Base-by-base conservation (phyloP, 2,329 filamentous ascomycete species). In the Cercospora janseana region DNA sequence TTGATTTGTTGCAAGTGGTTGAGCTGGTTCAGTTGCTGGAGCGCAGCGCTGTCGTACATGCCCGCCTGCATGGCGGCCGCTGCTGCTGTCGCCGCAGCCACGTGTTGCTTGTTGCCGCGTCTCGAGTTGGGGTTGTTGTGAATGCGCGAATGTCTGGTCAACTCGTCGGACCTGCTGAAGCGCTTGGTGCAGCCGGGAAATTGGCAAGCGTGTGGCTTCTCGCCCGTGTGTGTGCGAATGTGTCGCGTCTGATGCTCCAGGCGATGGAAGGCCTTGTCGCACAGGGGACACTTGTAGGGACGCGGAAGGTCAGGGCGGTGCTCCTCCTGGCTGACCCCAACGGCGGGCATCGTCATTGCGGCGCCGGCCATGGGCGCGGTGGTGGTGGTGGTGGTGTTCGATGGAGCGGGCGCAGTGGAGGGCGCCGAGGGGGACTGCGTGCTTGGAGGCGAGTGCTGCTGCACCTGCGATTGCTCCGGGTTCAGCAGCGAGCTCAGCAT, bases 81-180 rank as follows among this genome's bases (percentile, higher is more conserved):
- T 3, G 77, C 76, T 7, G 79, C 77, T 10, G 77, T 75, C 9
- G 79, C 77, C n/a, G 79, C 79, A 47, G 80, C 74, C 54, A 79
- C 77, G 67, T 83, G 78, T 54, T 83, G 82, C 77, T 95, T 95
- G 78, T 95, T 94, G 60, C 89, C 91, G 66, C 92, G 79, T 67
- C 93, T 81, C 51, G 91, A 96, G 78, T 97, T 97, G 52, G 93
- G 92, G 74, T 97, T 98, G 82, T 88, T 96, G 81, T 98, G 92
- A 75, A 98, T 98, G 70, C 92, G 83, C 69, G 92, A 96, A 74
- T 98, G 92, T 55, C 92, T 85, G 56, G 93, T 98, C 62, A 98
- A 79, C 74, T 98, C 92, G 68, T 98, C 92, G 9, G 92, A 96
- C 58, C 92, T 85, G 58, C 88, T 95, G 76, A 98, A 97, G 65